Evolutionary conservation across 495 filamentous ascomycete genomes (phyloP).

Genomic region (Aspergillus indologenus): DNA sequence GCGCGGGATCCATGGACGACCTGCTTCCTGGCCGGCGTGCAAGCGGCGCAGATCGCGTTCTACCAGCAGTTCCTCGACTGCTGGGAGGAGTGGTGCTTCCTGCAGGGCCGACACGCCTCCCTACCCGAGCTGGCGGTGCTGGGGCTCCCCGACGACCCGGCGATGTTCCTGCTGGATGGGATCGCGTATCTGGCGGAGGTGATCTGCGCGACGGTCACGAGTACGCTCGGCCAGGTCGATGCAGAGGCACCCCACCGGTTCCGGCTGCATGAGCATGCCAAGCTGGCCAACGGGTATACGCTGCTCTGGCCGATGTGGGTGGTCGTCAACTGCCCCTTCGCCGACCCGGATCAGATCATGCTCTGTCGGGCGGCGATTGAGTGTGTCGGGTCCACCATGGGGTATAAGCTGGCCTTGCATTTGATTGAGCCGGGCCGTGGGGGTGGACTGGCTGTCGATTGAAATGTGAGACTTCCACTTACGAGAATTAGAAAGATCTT

Average conservation of each 20-base stretch:
- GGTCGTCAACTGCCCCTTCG: neutral
- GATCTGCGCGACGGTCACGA: too few relatives aligned
- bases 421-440: too few relatives aligned
- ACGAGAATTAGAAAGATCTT: too few relatives aligned
- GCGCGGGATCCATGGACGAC: slow-evolving; percentile 1
- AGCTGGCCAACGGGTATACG: slow-evolving; percentile 1
- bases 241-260: neutral
- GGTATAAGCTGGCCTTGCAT: neutral
- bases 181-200: neutral
- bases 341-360: neutral
- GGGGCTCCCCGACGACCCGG: neutral
- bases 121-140: too few relatives aligned
- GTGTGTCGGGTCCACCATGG: neutral
- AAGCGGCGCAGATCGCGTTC: slow-evolving; percentile 2
- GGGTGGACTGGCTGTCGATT: too few relatives aligned
- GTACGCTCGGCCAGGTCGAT: too few relatives aligned
- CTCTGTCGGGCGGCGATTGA: neutral
- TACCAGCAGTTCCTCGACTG: neutral
- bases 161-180: neutral
- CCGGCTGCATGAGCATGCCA: neutral
- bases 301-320: slow-evolving; percentile 7
- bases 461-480: too few relatives aligned
- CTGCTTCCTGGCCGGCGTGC: neutral
- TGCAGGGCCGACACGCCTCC: too few relatives aligned
- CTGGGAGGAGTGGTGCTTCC: neutral